A percentile compares a stretch with the other conserved stretches of the same genome.
phyloP scores from a whole-genome alignment of 75 land plant species.

The Azolla pinnata region DNA sequence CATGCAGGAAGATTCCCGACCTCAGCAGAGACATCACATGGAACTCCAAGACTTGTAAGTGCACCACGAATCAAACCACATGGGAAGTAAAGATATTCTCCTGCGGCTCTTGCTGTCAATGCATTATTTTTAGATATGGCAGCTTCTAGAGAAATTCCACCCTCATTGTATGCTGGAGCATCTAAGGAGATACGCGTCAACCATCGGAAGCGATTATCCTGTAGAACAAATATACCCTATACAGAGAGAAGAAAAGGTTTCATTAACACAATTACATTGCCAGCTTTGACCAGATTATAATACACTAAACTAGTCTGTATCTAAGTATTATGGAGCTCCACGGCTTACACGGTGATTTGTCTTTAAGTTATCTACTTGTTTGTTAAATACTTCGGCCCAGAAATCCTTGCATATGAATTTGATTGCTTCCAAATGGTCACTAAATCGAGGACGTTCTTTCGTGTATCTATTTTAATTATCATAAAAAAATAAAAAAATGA shows the following conservation, averaged over 20 bases:
- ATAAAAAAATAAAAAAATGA: constrained; percentile 2
- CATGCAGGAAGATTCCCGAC: constrained; percentile 85
- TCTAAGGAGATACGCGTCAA: constrained; percentile 68
- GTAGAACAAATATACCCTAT: constrained; percentile 93
- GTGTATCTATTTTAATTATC: constrained; percentile 66
- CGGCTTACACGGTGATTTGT: constrained; percentile 75
- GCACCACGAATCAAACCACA: constrained; percentile 97
- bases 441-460: constrained; percentile 80
- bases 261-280: neutral
- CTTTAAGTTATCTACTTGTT: constrained; percentile 91
- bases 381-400: constrained; percentile 92
- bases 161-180: constrained; percentile 26
- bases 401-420: constrained; percentile 97
- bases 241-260: constrained; percentile 4
- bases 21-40: constrained; percentile 92
- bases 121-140: constrained; percentile 11
- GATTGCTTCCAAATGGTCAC: constrained; percentile 86
- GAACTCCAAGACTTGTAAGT: constrained; percentile 80
- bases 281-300: neutral
- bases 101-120: constrained; percentile 46
- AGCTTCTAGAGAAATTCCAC: constrained; percentile 12
- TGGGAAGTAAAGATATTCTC: constrained; percentile 89
- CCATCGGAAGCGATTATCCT: constrained; percentile 91
- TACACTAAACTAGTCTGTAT: neutral
- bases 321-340: too few relatives aligned